A percentile compares a stretch with the other conserved stretches of the same genome.
phyloP scores from a whole-genome alignment of 2,329 filamentous ascomycete genomes.

The Claviceps sp. region DNA sequence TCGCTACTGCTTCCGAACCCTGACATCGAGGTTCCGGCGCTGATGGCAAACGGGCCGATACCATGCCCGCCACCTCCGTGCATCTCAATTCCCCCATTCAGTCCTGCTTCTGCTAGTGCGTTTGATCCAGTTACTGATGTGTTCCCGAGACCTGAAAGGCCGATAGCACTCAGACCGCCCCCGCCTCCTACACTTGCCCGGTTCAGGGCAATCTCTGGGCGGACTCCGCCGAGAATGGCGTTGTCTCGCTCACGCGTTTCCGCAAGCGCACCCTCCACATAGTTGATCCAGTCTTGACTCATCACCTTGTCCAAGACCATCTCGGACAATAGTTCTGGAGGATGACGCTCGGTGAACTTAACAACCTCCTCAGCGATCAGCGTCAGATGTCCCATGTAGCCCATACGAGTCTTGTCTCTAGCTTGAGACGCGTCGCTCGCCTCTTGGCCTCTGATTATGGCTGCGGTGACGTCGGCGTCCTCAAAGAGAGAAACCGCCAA shows the following conservation, averaged over 20 bases:
- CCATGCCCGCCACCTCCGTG: conserved; percentile 51
- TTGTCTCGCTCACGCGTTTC: conserved; percentile 95
- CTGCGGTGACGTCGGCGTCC: conserved; percentile 74
- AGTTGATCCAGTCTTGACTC: conserved; percentile 82
- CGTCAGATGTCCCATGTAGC: conserved; percentile 97
- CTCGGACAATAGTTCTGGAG: conserved; percentile 74
- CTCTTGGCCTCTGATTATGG: conserved; percentile 82
- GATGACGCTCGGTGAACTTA: conserved; percentile 92
- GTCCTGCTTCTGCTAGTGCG: conserved; percentile 66
- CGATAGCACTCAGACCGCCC: conserved; percentile 33
- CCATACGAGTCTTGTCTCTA: conserved; percentile 77
- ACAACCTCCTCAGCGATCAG: conserved; percentile 96
- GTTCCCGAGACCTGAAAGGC: conserved; percentile 31
- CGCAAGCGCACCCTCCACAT: conserved; percentile 83
- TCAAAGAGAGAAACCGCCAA: conserved; percentile 90
- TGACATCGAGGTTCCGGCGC: conserved; percentile 63
- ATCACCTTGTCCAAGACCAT: conserved; percentile 78
- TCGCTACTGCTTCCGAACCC: conserved; percentile 92
- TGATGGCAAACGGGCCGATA: conserved; percentile 59
- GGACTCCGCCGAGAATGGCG: conserved; percentile 89
- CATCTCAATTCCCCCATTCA: conserved; percentile 64
- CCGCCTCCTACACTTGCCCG: conserved; percentile 46
- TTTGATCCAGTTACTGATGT: conserved; percentile 37
- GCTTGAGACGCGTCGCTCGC: conserved; percentile 76
- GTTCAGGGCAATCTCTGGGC: conserved; percentile 80